A percentile compares a stretch with the other conserved stretches of the same genome.
These are phyloP conservation scores for Tolypocladium capitatum DNA, from an alignment of 2,329 filamentous ascomycete genomes.

Conservation along the genomic window DNA sequence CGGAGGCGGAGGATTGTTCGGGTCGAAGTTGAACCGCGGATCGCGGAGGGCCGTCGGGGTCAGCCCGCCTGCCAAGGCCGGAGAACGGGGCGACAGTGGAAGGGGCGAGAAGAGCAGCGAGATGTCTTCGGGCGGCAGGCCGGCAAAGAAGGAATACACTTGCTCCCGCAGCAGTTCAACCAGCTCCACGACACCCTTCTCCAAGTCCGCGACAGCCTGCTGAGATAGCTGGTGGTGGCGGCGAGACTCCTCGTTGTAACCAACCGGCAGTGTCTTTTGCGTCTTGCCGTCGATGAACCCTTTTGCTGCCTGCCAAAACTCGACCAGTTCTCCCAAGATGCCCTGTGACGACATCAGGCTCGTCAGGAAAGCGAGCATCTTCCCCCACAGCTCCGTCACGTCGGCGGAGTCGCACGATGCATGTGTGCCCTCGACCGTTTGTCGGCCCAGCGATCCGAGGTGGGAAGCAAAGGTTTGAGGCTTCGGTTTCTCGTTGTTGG, in stretches of 20 bases:
- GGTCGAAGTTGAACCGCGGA: slow-evolving; percentile 68
- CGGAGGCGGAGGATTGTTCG: slow-evolving; percentile 60
- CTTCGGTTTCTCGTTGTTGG: slow-evolving; percentile 57
- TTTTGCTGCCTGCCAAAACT: slow-evolving; percentile 88
- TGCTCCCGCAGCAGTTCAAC: slow-evolving; percentile 70
- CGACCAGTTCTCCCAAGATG: slow-evolving; percentile 74
- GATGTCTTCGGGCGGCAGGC: slow-evolving; percentile 81
- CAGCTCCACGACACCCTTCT: slow-evolving; percentile 69
- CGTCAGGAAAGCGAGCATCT: slow-evolving; percentile 61
- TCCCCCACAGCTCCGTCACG: slow-evolving; percentile 86
- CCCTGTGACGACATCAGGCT: slow-evolving; percentile 66
- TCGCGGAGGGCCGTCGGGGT: slow-evolving; percentile 49
- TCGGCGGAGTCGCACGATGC: slow-evolving; percentile 64
- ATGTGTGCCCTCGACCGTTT: slow-evolving; percentile 46
- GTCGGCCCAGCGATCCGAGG: slow-evolving; percentile 59
- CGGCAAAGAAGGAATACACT: slow-evolving; percentile 69
- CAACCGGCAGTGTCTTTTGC: slow-evolving; percentile 65
- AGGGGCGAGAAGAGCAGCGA: slow-evolving; percentile 75
- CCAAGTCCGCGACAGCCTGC: slow-evolving; percentile 57
- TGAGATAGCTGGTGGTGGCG: slow-evolving; percentile 68
- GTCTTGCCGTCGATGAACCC: slow-evolving; percentile 80
- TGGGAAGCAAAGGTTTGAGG: slow-evolving; percentile 59
- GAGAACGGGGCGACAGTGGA: slow-evolving; percentile 50
- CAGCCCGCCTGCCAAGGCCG: slow-evolving; percentile 23
- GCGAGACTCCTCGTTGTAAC: slow-evolving; percentile 69